These are phyloP conservation scores for Notholithocarpus densiflorus DNA, from an alignment of 306 rosid genomes.

Conservation along the genomic window DNA sequence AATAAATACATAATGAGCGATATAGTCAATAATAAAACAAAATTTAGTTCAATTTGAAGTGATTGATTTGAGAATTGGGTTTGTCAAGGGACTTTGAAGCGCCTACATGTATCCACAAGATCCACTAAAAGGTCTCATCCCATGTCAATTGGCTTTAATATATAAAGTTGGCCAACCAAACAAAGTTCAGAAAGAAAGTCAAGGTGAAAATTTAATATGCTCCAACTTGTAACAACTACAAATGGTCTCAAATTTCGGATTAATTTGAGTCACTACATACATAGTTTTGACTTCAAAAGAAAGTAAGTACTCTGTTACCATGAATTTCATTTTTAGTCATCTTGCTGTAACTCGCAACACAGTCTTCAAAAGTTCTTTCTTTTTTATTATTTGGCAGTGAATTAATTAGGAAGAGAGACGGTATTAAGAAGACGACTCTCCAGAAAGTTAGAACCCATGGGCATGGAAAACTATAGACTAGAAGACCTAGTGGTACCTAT, in stretches of 20 bases:
- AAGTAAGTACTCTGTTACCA: conserved; percentile 6
- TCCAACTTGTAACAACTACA: conserved; percentile 37
- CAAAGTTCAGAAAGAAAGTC: conserved; percentile 39
- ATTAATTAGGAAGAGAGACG: no score
- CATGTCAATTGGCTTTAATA: conserved; percentile 19
- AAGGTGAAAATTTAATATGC: conserved; percentile 34
- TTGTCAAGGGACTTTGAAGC: conserved; percentile 26
- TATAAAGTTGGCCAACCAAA: conserved; percentile 27
- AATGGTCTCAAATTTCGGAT: conserved; percentile 22
- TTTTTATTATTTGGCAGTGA: background rate
- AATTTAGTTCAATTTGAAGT: no score
- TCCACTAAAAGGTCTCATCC: conserved; percentile 32
- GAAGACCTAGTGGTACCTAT: no score
- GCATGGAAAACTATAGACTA: no score
- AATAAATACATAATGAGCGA: background rate
- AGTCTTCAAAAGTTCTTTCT: no score
- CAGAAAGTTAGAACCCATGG: no score
- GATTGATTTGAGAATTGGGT: conserved; percentile 29
- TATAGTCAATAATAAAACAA: background rate
- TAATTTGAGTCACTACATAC: conserved; percentile 29
- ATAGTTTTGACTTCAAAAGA: conserved; percentile 29
- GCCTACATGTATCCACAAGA: conserved; percentile 42
- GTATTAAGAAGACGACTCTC: no score
- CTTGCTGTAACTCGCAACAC: background rate
- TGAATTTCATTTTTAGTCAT: background rate